Conservation (phyloP, 139 green algal species). For the Diplosphaera chodatii region DNA sequence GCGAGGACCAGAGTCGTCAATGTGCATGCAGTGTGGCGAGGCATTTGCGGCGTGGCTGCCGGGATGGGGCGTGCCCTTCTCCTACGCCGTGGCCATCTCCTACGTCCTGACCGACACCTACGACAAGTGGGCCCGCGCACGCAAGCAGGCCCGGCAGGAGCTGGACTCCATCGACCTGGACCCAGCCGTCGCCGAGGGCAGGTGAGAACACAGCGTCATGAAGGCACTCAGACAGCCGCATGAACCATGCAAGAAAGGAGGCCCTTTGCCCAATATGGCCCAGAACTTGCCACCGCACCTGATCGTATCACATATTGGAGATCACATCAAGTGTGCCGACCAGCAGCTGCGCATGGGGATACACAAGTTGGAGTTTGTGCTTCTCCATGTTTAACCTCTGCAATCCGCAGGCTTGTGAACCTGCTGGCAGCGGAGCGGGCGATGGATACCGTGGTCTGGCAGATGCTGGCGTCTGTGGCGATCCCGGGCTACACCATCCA, state of each 20-base stretch:
- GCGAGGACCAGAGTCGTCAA: too few species aligned
- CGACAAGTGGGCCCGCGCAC: slow-evolving; percentile 61
- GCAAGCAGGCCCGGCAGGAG: slow-evolving; percentile 14
- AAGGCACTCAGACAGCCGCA: too few species aligned
- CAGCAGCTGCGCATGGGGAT: too few species aligned
- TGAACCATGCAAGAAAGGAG: too few species aligned
- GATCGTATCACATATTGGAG: too few species aligned
- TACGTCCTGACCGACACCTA: slow-evolving; percentile 71
- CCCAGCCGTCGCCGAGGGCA: slow-evolving; percentile 17
- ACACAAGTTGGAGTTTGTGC: too few species aligned
- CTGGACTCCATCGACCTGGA: slow-evolving; percentile 8
- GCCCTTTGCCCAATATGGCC: too few species aligned
- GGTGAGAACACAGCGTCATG: too few species aligned
- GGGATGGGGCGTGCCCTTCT: slow-evolving; percentile 52
- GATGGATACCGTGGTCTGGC: slow-evolving; percentile 68
- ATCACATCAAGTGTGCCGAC: too few species aligned
- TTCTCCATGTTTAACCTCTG: not conserved
- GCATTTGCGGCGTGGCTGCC: slow-evolving; percentile 70
- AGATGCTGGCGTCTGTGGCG: slow-evolving; percentile 58
- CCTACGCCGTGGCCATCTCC: slow-evolving; percentile 60
- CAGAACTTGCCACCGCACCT: too few species aligned
- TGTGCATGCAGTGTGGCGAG: slow-evolving; percentile 39
- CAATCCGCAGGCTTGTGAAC: slow-evolving; percentile 23
- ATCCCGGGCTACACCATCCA: slow-evolving; percentile 68
- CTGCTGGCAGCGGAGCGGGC: slow-evolving; percentile 47